phyloP scores from a whole-genome alignment of 768 basidiomycete genomes.

The Naganishia antarctica region DNA sequence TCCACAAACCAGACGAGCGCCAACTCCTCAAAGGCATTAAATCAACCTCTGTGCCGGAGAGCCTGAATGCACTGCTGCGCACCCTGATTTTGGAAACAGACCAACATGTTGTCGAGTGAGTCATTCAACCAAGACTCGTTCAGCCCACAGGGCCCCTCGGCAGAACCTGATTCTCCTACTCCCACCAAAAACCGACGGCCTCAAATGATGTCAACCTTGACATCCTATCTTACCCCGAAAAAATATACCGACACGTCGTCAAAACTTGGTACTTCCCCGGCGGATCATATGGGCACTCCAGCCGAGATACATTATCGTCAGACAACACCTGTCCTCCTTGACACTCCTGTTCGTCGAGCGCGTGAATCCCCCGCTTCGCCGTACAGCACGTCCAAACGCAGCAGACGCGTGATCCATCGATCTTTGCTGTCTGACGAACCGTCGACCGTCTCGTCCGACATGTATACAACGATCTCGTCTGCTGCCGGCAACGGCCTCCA shows the following conservation, averaged over 20 bases:
- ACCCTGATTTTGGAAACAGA: slow-evolving; percentile 56
- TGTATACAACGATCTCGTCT: background rate
- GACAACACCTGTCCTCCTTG: background rate
- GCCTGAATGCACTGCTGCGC: slow-evolving; percentile 75
- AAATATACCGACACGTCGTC: background rate
- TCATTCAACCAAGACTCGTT: slow-evolving; percentile 27
- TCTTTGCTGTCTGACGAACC: background rate
- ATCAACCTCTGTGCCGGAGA: slow-evolving; percentile 72
- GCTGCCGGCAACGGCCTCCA: background rate
- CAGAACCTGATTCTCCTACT: background rate
- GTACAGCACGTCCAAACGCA: background rate
- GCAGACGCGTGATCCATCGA: background rate
- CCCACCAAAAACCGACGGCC: background rate
- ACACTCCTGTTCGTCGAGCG: background rate
- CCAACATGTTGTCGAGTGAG: slow-evolving; percentile 63
- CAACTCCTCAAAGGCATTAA: slow-evolving; percentile 60
- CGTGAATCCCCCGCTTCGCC: background rate
- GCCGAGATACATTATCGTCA: background rate
- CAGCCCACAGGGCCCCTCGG: background rate
- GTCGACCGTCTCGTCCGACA: background rate
- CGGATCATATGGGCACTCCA: background rate
- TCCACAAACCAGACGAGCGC: slow-evolving; percentile 22
- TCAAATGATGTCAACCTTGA: background rate
- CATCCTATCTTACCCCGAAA: background rate
- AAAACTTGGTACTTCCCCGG: background rate